phyloP scores from a whole-genome alignment of 352 stramenopile species.

The Globisporangium okanoganense region DNA sequence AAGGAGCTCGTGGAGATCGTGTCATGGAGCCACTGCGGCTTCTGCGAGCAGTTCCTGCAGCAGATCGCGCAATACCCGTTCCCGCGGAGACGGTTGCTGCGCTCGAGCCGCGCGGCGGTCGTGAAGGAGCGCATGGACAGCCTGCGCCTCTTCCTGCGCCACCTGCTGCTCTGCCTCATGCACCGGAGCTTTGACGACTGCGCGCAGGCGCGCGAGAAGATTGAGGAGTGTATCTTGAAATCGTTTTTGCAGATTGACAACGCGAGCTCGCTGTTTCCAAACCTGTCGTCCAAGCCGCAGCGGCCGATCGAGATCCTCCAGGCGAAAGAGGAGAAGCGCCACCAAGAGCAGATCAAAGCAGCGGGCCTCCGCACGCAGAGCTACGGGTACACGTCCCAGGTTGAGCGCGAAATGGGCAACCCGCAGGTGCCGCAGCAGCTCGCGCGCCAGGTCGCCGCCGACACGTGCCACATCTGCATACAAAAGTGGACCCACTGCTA shows the following conservation, averaged over 20 bases:
- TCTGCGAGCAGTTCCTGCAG: constrained; percentile 57
- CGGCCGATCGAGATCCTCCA: constrained; percentile 55
- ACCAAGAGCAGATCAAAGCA: constrained; percentile 61
- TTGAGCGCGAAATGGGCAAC: constrained; percentile 32
- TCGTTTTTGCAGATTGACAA: constrained; percentile 79
- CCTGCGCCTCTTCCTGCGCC: constrained; percentile 67
- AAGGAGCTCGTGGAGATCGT: constrained; percentile 83
- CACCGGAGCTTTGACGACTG: constrained; percentile 68
- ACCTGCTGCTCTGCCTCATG: constrained; percentile 73
- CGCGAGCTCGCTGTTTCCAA: constrained; percentile 44
- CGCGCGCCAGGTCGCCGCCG: constrained; percentile 41
- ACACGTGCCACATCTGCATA: constrained; percentile 73
- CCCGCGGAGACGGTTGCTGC: constrained; percentile 65
- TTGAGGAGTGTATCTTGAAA: constrained; percentile 68
- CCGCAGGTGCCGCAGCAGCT: constrained; percentile 28
- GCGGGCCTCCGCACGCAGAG: constrained; percentile 54
- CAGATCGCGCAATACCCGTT: constrained; percentile 80
- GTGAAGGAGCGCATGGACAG: constrained; percentile 87
- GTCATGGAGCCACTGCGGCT: constrained; percentile 69
- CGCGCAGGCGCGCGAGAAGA: constrained; percentile 54
- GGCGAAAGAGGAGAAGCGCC: constrained; percentile 66
- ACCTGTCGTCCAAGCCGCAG: constrained; percentile 46
- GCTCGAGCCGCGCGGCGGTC: constrained; percentile 58
- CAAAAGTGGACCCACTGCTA: constrained; percentile 88
- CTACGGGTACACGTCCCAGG: constrained; percentile 30